phyloP scores from a whole-genome alignment of 139 green algal genomes.

The Marvania coccoides region DNA sequence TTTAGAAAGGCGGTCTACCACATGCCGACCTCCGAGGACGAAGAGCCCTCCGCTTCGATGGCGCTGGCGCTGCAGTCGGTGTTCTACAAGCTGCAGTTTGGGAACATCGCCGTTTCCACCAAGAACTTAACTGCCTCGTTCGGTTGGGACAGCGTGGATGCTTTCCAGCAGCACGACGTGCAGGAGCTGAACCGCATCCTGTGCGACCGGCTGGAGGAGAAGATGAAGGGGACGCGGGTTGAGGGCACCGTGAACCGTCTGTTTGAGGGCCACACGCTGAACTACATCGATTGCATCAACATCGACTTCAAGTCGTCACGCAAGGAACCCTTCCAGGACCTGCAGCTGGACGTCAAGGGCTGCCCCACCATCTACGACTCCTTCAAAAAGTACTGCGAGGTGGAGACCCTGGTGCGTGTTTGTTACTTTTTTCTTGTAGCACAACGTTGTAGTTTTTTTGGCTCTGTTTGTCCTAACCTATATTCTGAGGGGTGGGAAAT shows the following conservation, averaged over 20 bases:
- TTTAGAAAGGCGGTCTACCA: slow-evolving; percentile 95
- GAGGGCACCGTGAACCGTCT: slow-evolving; percentile 85
- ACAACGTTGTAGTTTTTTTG: no score
- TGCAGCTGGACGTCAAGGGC: slow-evolving; percentile 92
- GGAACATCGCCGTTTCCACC: slow-evolving; percentile 64
- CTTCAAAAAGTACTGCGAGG: slow-evolving; percentile 75
- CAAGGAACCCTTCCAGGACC: slow-evolving; percentile 85
- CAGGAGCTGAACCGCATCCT: slow-evolving; percentile 97
- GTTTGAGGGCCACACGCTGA: slow-evolving; percentile 87
- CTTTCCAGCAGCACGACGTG: slow-evolving; percentile 98
- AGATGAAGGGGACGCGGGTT: slow-evolving; percentile 96
- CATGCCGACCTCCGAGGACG: slow-evolving; percentile 87
- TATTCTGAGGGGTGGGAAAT: no score
- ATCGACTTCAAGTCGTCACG: slow-evolving; percentile 83
- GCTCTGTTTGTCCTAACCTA: no score
- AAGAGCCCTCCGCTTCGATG: slow-evolving; percentile 61
- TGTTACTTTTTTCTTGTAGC: no score
- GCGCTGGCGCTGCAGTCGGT: slow-evolving; percentile 92
- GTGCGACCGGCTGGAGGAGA: slow-evolving; percentile 94
- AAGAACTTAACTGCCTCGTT: slow-evolving; percentile 96
- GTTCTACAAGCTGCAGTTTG: slow-evolving; percentile 96
- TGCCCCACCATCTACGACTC: slow-evolving; percentile 75
- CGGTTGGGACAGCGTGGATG: slow-evolving; percentile 88
- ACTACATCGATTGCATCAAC: slow-evolving; percentile 91
- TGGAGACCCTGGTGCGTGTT: slow-evolving; percentile 69